phyloP scores from a whole-genome alignment of 1,139 yeast genomes.

The Meyerozyma smithsonii region DNA sequence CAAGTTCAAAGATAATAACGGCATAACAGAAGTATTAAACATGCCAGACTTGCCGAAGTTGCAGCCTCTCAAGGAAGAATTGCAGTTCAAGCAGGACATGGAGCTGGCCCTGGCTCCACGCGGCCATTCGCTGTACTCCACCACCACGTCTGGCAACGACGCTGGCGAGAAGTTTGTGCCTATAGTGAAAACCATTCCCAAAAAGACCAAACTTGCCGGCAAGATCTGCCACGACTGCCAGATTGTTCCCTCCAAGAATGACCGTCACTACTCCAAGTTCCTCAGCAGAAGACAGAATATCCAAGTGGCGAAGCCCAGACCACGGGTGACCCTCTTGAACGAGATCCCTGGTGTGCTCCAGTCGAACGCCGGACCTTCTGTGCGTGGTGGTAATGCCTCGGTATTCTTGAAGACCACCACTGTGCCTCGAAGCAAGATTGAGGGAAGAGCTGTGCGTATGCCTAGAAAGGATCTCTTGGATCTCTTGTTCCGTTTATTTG shows the following conservation, averaged over 20 bases:
- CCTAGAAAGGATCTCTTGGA: slow-evolving; percentile 91
- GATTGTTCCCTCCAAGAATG: slow-evolving; percentile 72
- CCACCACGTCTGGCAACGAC: slow-evolving; percentile 4
- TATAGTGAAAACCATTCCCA: slow-evolving; percentile 76
- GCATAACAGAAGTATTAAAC: slow-evolving; percentile 44
- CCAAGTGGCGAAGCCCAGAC: slow-evolving; percentile 43
- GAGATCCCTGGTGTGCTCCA: slow-evolving; percentile 86
- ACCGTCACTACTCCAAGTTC: slow-evolving; percentile 58
- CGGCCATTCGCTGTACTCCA: slow-evolving; percentile 2
- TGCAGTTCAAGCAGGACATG: slow-evolving; percentile 2
- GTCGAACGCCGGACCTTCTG: slow-evolving; percentile 80
- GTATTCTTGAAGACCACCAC: slow-evolving; percentile 47
- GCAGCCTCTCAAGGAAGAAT: slow-evolving; percentile 18
- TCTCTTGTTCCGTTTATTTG: slow-evolving; percentile 80
- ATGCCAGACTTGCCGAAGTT: slow-evolving; percentile 46
- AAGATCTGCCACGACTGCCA: slow-evolving; percentile 91
- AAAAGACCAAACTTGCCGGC: slow-evolving; percentile 81
- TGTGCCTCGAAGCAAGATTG: slow-evolving; percentile 40
- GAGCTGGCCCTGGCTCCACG: slow-evolving; percentile 2
- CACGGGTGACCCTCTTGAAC: slow-evolving; percentile 73
- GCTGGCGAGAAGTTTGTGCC: slow-evolving; percentile 48
- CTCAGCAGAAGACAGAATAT: slow-evolving; percentile 44
- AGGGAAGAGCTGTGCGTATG: slow-evolving; percentile 90
- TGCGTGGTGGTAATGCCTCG: slow-evolving; percentile 62
- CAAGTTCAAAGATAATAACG: slow-evolving; percentile 49